Conservation (phyloP, 805 yeast species). For the Saccharomycopsis fodiens region DNA sequence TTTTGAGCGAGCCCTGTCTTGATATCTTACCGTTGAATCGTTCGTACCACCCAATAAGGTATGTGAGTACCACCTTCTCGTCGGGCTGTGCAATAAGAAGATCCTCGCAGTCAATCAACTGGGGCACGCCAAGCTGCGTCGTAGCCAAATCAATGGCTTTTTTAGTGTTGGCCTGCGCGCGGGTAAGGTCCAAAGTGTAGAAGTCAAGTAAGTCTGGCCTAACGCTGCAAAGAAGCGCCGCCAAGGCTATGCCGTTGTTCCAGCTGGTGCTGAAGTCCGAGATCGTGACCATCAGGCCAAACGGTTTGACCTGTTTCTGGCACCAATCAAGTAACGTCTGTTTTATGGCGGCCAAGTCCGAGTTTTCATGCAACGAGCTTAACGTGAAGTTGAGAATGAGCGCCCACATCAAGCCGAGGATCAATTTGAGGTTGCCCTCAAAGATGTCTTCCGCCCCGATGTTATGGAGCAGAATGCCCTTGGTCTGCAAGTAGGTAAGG, state of each 20-base stretch:
- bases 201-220: conserved; percentile 25
- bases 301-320: conserved; percentile 25
- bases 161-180: conserved; percentile 24
- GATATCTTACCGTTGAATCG: conserved; percentile 16
- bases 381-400: conserved; percentile 35
- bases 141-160: conserved; percentile 30
- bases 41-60: conserved; percentile 40
- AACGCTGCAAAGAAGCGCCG: conserved; percentile 29
- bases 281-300: conserved; percentile 24
- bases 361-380: conserved; percentile 16
- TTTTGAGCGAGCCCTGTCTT: background rate
- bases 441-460: conserved; percentile 43
- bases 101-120: conserved; percentile 38
- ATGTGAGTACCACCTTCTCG: conserved; percentile 42
- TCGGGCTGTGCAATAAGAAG: conserved; percentile 38
- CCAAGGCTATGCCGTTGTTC: conserved; percentile 35
- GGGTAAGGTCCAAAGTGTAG: conserved; percentile 17
- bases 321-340: conserved; percentile 35
- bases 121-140: conserved; percentile 31
- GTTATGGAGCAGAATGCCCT: conserved; percentile 33
- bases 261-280: conserved; percentile 39
- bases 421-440: conserved; percentile 40
- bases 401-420: conserved; percentile 43
- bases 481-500: conserved; percentile 34
- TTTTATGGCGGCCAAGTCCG: conserved; percentile 21